These are phyloP conservation scores for Amanita rubescens DNA, from an alignment of 768 basidiomycete species.

Conservation along the genomic window DNA sequence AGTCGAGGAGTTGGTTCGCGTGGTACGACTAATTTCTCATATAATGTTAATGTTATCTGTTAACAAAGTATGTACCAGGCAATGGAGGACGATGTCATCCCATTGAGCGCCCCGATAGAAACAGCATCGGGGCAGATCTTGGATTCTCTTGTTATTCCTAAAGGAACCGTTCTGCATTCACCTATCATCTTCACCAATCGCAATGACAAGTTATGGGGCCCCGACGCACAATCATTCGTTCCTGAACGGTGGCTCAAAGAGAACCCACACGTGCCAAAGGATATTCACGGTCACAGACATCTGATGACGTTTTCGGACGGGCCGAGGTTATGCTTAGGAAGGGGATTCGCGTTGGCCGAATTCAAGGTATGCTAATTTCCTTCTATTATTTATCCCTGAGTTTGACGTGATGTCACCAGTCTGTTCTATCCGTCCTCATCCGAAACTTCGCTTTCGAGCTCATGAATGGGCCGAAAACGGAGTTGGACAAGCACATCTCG, in stretches of 20 bases:
- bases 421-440: slow-evolving; percentile 37
- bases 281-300: slow-evolving; percentile 30
- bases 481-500: slow-evolving; percentile 28
- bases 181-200: slow-evolving; percentile 34
- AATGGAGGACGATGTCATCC: slow-evolving; percentile 29
- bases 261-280: slow-evolving; percentile 18
- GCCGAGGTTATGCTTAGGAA: slow-evolving; percentile 36
- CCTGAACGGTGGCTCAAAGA: slow-evolving; percentile 36
- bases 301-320: slow-evolving; percentile 40
- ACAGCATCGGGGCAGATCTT: slow-evolving; percentile 22
- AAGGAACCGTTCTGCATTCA: slow-evolving; percentile 31
- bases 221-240: slow-evolving; percentile 32
- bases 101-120: slow-evolving; percentile 25
- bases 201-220: slow-evolving; percentile 35
- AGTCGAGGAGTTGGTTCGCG: slow-evolving; percentile 20
- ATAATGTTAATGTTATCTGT: background rate
- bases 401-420: slow-evolving; percentile 18
- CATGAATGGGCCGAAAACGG: slow-evolving; percentile 31
- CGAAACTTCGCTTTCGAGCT: slow-evolving; percentile 34
- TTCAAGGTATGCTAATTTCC: background rate
- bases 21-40: slow-evolving; percentile 16
- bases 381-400: too few relatives aligned
- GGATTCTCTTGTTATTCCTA: slow-evolving; percentile 24
- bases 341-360: slow-evolving; percentile 25
- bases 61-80: slow-evolving; percentile 18